Percentiles rank a stretch among this genome's conserved stretches.
Conservation (phyloP, 2,329 filamentous ascomycete species). For the Zymoseptoria brevis region DNA sequence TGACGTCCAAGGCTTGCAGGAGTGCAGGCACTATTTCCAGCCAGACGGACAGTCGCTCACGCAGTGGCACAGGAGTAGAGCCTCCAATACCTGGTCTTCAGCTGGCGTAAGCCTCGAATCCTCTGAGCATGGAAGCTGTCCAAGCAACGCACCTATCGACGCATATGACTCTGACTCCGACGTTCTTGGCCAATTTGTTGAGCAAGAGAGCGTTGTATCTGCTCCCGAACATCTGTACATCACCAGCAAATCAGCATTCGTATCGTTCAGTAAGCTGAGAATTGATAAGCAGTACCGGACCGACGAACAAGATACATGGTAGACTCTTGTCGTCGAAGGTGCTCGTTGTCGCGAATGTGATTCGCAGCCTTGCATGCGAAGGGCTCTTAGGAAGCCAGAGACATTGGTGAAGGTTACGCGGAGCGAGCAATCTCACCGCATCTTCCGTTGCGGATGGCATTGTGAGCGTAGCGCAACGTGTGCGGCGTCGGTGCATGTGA, state of each 20-base stretch:
- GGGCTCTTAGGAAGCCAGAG: conserved; percentile 19
- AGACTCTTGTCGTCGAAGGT: conserved; percentile 23
- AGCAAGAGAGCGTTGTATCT: conserved; percentile 26
- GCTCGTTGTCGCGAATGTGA: conserved; percentile 27
- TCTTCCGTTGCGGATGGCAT: not conserved
- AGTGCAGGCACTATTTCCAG: conserved; percentile 36
- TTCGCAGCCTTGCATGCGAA: conserved; percentile 18
- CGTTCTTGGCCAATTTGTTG: conserved; percentile 26
- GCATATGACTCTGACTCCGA: conserved; percentile 32
- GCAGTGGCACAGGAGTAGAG: conserved; percentile 33
- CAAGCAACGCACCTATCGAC: conserved; percentile 31
- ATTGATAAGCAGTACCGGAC: conserved; percentile 12
- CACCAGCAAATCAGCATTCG: not conserved
- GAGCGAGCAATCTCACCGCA: conserved; percentile 9
- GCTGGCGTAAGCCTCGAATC: not conserved
- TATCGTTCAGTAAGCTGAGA: too few relatives aligned
- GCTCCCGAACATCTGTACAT: conserved; percentile 30
- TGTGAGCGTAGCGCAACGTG: not conserved
- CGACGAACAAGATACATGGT: conserved; percentile 32
- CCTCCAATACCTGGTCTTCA: conserved; percentile 39
- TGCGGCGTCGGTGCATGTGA: too few relatives aligned
- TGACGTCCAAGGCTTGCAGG: conserved; percentile 30
- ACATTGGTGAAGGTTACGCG: conserved; percentile 20
- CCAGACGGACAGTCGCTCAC: conserved; percentile 33
- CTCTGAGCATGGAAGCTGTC: not conserved